These are phyloP conservation scores for Claviceps lovelessii DNA, from an alignment of 2,329 filamentous ascomycete species.

Conservation along the genomic window DNA sequence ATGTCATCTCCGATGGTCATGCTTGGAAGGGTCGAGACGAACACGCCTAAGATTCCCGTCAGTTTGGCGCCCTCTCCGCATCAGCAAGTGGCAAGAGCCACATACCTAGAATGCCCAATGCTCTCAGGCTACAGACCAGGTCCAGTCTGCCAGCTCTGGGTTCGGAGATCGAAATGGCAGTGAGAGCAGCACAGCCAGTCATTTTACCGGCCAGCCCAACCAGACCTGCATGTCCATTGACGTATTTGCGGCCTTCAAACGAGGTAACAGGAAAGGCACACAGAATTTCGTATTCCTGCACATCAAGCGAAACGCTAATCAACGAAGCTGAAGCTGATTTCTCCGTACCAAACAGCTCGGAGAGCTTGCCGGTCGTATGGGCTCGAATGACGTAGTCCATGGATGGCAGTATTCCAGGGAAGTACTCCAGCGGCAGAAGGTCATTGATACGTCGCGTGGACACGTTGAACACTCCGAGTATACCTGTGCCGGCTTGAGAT, in stretches of 20 bases:
- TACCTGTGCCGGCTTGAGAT: constrained; percentile 53
- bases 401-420: constrained; percentile 51
- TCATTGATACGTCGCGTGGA: constrained; percentile 48
- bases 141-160: constrained; percentile 42
- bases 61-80: background rate
- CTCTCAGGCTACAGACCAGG: constrained; percentile 60
- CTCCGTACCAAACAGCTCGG: constrained; percentile 31
- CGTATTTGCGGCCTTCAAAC: constrained; percentile 30
- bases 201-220: constrained; percentile 77
- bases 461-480: constrained; percentile 78
- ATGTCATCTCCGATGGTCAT: constrained; percentile 50
- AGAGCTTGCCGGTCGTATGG: constrained; percentile 52
- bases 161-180: constrained; percentile 44
- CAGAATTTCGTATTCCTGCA: constrained; percentile 66
- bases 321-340: constrained; percentile 32
- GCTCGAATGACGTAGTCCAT: constrained; percentile 57
- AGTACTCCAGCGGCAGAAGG: constrained; percentile 53
- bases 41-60: constrained; percentile 39
- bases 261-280: constrained; percentile 53
- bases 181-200: constrained; percentile 70
- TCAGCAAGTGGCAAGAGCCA: background rate
- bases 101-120: constrained; percentile 58
- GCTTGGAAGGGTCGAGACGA: constrained; percentile 53
- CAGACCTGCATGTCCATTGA: constrained; percentile 43
- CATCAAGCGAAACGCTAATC: constrained; percentile 47